These are phyloP conservation scores for Arabidopsis suecica DNA, from an alignment of 345 rosid species.

Conservation along the genomic window DNA sequence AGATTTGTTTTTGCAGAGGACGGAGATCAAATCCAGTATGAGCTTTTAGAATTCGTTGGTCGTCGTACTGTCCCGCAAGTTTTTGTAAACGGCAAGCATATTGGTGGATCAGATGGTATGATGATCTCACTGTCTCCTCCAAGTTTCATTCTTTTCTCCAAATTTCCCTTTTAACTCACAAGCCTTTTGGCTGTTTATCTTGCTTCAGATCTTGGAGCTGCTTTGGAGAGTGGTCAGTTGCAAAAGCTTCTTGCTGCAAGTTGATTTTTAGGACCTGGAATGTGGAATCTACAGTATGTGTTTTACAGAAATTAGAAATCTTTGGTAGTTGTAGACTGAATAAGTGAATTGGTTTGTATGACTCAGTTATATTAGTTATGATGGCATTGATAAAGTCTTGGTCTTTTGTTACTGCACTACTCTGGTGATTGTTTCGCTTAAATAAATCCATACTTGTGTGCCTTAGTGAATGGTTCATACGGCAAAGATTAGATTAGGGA, in stretches of 20 bases:
- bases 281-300: background rate
- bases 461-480: background rate
- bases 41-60: slow-evolving; percentile 74
- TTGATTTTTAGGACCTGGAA: slow-evolving; percentile 14
- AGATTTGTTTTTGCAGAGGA: slow-evolving; percentile 57
- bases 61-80: slow-evolving; percentile 89
- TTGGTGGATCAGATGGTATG: slow-evolving; percentile 91
- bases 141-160: background rate
- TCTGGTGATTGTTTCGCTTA: background rate
- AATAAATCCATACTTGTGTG: background rate
- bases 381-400: slow-evolving; percentile 23
- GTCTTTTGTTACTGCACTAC: background rate
- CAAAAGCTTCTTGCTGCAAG: slow-evolving; percentile 51
- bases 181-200: background rate
- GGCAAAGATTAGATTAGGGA: background rate
- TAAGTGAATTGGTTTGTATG: slow-evolving; percentile 7
- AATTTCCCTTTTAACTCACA: slow-evolving; percentile 10
- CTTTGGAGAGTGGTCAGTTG: slow-evolving; percentile 56
- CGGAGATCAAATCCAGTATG: slow-evolving; percentile 72
- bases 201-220: slow-evolving; percentile 61
- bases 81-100: slow-evolving; percentile 81
- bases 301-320: slow-evolving; percentile 5
- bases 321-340: slow-evolving; percentile 30
- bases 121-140: background rate
- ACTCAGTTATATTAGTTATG: slow-evolving; percentile 9